phyloP scores from a whole-genome alignment of 352 stramenopile genomes.

The Phytophthora pisi region DNA sequence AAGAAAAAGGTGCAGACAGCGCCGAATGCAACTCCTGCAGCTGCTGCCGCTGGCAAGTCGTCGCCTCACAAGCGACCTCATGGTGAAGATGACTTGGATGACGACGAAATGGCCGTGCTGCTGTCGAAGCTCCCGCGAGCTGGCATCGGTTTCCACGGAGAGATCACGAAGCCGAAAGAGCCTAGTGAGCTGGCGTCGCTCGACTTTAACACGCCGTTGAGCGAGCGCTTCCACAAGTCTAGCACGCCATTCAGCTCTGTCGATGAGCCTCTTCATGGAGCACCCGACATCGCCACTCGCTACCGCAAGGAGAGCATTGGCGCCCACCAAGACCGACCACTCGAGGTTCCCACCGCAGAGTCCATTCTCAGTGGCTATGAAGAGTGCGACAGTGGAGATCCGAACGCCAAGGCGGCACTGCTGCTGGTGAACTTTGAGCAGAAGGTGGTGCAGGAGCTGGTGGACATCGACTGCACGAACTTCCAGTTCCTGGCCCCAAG shows the following conservation, averaged over 20 bases:
- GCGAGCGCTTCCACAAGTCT: constrained; percentile 81
- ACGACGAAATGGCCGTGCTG: constrained; percentile 62
- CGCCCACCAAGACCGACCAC: constrained; percentile 24
- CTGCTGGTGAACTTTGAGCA: constrained; percentile 51
- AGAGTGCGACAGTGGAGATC: constrained; percentile 81
- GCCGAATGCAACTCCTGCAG: not conserved
- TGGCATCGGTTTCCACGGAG: constrained; percentile 80
- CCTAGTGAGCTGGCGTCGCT: constrained; percentile 51
- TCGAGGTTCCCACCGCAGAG: constrained; percentile 76
- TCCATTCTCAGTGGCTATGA: constrained; percentile 82
- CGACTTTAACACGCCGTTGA: constrained; percentile 55
- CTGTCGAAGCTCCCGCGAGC: constrained; percentile 71
- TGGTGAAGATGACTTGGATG: constrained; percentile 55
- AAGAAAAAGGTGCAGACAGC: constrained; percentile 12
- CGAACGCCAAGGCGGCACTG: constrained; percentile 67
- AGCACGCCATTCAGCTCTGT: constrained; percentile 79
- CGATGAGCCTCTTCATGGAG: constrained; percentile 58
- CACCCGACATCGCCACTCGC: constrained; percentile 34
- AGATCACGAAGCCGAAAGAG: constrained; percentile 64
- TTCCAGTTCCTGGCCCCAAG: constrained; percentile 68
- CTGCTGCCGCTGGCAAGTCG: constrained; percentile 6
- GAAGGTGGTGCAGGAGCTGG: constrained; percentile 45
- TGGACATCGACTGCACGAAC: constrained; percentile 70
- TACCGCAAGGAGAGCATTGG: constrained; percentile 38
- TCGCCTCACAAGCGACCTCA: constrained; percentile 59